These are phyloP conservation scores for Candida ovalis DNA, from an alignment of 805 yeast species.

Conservation along the genomic window DNA sequence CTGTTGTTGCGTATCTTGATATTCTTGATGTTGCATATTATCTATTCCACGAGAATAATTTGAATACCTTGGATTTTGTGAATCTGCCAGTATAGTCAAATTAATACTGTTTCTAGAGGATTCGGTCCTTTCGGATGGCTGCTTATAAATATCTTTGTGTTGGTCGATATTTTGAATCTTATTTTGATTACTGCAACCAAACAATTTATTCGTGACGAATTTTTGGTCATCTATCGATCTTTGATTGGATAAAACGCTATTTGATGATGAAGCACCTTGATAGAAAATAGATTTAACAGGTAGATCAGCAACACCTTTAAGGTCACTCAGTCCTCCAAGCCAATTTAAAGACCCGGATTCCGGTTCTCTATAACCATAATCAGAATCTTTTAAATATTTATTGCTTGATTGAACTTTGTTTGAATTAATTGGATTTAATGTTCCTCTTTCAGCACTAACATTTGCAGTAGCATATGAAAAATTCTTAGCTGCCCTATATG, in stretches of 20 bases:
- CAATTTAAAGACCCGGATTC: background rate
- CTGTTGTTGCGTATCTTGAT: background rate
- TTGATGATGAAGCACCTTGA: background rate
- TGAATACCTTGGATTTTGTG: background rate
- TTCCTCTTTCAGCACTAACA: constrained; percentile 15
- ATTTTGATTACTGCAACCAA: background rate
- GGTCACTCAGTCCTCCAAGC: background rate
- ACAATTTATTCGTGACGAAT: background rate
- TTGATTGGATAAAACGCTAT: background rate
- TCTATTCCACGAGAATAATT: background rate
- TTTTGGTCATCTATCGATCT: background rate
- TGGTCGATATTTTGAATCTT: too few relatives aligned
- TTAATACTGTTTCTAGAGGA: background rate
- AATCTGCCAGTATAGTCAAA: background rate
- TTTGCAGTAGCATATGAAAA: constrained; percentile 5
- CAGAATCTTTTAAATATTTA: background rate
- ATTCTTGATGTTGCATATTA: background rate
- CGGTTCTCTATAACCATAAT: background rate
- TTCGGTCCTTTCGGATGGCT: too few relatives aligned
- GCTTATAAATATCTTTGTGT: too few relatives aligned
- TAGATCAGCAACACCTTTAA: background rate
- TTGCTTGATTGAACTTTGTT: background rate
- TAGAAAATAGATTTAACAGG: constrained; percentile 1
- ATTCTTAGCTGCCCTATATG: constrained; percentile 5
- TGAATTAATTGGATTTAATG: constrained; percentile 1